Base-by-base conservation (phyloP, 2,329 filamentous ascomycete genomes). In the Stemphylium beticola region DNA sequence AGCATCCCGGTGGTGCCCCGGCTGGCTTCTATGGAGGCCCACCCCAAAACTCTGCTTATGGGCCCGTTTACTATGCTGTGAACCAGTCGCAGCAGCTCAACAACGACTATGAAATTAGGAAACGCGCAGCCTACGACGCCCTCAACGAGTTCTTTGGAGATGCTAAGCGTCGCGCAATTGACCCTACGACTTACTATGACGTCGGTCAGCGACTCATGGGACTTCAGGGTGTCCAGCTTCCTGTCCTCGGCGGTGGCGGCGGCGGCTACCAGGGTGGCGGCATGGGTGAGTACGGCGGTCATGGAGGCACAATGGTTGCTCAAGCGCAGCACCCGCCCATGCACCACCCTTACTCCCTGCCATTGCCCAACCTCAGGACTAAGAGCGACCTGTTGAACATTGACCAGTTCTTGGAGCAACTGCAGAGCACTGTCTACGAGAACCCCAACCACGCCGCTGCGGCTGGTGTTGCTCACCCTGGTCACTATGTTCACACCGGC, bases 361-460 rank as follows among this genome's bases (percentile, higher is more conserved):
- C 95, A 49, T 87, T 92, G 9, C 92, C 96, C 81, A 96, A 92
- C 68, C 83, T 96, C 51, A 88, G 93, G 71, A 97, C 93, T 43
- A 96, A 98, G 83, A 92, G 87, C 74, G 95, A 99, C 74, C 82
- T 99, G 38, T 81, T 96, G 74, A 92, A 96, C 74, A 93, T 98
- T 69, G 95, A 98, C 75, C 90, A 92, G 71, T 91, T 98, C 75
- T 85, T 99, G 50, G 92, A 96, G 78, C 92, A 97, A 78, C 93
- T 98, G 83, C 93, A 97, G 78, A 88, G 89, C 61, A 97, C 93
- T 40, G 92, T 98, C 43, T 98, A 98, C 73, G 95, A 98, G 78
- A 96, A 89, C 74, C 88, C 92, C 50, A 91, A 87, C 66, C 88
- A 92, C 45, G 88, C 92, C 29, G 91, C 91, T 2, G 86, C 87